Conservation (phyloP, 2,329 filamentous ascomycete species). For the Triangularia verruculosa region DNA sequence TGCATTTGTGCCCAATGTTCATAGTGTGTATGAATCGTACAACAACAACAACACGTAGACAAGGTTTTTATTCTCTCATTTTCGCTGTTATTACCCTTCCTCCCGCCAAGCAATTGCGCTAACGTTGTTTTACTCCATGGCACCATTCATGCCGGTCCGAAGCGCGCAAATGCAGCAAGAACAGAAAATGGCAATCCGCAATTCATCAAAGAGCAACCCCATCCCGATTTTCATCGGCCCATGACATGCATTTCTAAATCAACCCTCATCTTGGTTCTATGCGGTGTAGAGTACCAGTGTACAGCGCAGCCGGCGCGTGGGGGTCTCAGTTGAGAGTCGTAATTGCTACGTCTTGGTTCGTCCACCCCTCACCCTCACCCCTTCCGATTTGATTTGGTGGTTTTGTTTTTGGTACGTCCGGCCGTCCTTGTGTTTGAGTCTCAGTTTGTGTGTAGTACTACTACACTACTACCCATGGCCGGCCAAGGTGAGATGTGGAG, state of each 20-base stretch:
- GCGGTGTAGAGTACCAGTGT: no score
- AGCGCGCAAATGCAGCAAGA: background rate
- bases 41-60: no score
- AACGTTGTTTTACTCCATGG: background rate
- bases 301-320: no score
- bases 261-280: background rate
- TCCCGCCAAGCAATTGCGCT: background rate
- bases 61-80: background rate
- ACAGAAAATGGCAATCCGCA: background rate
- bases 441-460: background rate
- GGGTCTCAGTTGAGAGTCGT: background rate
- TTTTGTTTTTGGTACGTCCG: no score
- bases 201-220: background rate
- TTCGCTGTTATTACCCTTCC: background rate
- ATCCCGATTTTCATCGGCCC: background rate
- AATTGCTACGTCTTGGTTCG: background rate
- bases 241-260: background rate
- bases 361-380: background rate
- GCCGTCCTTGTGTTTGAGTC: background rate
- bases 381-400: background rate
- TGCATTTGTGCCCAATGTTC: constrained; percentile 1
- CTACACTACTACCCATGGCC: no score
- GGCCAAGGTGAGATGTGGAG: background rate
- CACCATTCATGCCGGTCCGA: background rate
- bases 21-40: background rate